Evolutionary conservation across 208 protist genomes (phyloP).

Genomic region (Crithidia sp.): DNA sequence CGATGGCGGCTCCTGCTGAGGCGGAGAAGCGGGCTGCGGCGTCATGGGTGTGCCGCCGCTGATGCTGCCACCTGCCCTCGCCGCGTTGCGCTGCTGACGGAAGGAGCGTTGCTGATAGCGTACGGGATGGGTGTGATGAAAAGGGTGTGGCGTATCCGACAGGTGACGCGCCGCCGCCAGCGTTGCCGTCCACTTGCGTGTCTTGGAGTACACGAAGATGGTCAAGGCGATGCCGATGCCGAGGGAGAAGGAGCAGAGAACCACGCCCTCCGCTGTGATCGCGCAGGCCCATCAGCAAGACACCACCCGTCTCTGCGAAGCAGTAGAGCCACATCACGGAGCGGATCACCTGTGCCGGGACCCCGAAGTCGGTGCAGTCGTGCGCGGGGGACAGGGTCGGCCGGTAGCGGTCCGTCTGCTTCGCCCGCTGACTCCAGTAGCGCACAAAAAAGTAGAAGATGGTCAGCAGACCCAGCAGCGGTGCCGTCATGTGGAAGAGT

Average conservation of each 20-base stretch:
- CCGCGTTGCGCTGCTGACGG: constrained; percentile 4
- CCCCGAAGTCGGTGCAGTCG: constrained; percentile 76
- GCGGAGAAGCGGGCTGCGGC: not conserved
- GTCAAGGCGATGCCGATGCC: constrained; percentile 39
- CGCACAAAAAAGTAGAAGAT: constrained; percentile 73
- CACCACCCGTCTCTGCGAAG: constrained; percentile 59
- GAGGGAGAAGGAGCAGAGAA: constrained; percentile 63
- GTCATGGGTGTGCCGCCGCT: not conserved
- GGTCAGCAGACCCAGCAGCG: constrained; percentile 68
- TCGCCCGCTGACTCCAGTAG: constrained; percentile 71
- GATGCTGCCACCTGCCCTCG: not conserved
- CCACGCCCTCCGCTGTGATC: constrained; percentile 47
- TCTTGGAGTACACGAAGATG: constrained; percentile 50
- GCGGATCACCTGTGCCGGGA: constrained; percentile 73
- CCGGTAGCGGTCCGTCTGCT: constrained; percentile 76
- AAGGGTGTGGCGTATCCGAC: constrained; percentile 9
- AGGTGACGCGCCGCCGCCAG: constrained; percentile 50
- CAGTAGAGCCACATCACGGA: constrained; percentile 67
- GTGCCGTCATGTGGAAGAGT: constrained; percentile 87
- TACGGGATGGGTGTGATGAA: constrained; percentile 1
- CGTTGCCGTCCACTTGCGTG: constrained; percentile 57
- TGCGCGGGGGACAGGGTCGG: constrained; percentile 48
- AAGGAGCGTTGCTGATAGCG: not conserved
- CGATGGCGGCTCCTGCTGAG: no score
- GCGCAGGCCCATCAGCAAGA: constrained; percentile 73